Evolutionary conservation across 139 green algal genomes (phyloP), one percentile per base, ranked within the genome.

Genomic region (Parachlorella kessleri): DNA sequence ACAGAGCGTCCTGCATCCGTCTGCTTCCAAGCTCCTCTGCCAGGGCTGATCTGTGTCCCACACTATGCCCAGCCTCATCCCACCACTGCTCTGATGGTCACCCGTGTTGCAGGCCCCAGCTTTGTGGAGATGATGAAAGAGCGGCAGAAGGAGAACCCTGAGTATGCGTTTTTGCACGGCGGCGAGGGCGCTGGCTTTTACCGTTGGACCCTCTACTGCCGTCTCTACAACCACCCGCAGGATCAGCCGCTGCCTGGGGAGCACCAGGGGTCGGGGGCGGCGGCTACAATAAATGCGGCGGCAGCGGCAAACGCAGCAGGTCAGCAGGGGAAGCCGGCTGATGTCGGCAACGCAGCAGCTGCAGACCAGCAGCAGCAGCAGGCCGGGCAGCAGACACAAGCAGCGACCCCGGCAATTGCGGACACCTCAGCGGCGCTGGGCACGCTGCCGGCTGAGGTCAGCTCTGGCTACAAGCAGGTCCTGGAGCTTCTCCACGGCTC

Each of bases 401-500:
- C 55, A 10, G 39, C 41, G 23, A 6, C 23, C 1, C 40, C 66
- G 24, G 66, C 75, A 9, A 36, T 53, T 48, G 69, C 0, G 41
- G 26, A 55, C 30, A 3, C 30, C 41, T 21, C 55, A 63, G 39
- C 69, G 18, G 80, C 37, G 14, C 36, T 72, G 36, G 42, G 28
- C 5, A 36, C 21, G 23, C 66, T 87, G 30, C 75, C 79, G 0
- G 23, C 30, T 26, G 80, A 90, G 72, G 76, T 89, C 8, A 33
- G n/a, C 18, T 66, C 66, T 37, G 83, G 83, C 6, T 90, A 81
- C 59, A 10, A 55, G 6, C 79, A 85, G 38, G 84, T 91, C 37
- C 71, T 91, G 55, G 71, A 35, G 24, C 33, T 70, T 18, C 81
- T 91, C 24, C 82, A 30, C n/a, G 86, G 84, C 23, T 91, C 86